Percentiles rank a stretch among this genome's conserved stretches.
Evolutionary conservation across 1,139 yeast genomes (phyloP).

Genomic region (Magnusiomyces paraingens): DNA sequence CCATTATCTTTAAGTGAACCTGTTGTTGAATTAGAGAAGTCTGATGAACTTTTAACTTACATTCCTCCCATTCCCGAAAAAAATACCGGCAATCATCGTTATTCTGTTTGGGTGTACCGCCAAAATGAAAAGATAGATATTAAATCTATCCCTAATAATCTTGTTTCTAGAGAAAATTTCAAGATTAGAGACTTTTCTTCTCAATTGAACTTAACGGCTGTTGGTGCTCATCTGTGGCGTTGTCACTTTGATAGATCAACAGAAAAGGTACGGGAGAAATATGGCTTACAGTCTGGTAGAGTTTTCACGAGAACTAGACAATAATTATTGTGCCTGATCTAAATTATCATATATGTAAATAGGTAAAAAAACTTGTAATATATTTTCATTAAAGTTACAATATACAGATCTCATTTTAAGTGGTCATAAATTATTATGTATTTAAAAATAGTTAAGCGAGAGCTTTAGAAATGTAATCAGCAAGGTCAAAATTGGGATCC

Average conservation of each 20-base stretch:
- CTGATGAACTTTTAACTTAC: conserved; percentile 54
- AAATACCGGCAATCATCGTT: conserved; percentile 76
- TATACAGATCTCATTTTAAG: neutral
- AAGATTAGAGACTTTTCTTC: conserved; percentile 65
- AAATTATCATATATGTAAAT: conserved; percentile 5
- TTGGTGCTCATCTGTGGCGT: conserved; percentile 94
- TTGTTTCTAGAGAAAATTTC: conserved; percentile 43
- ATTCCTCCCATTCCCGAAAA: conserved; percentile 86
- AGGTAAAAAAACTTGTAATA: conserved; percentile 5
- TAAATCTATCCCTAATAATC: conserved; percentile 10
- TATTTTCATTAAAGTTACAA: neutral
- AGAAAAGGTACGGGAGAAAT: conserved; percentile 55
- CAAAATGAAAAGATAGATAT: conserved; percentile 38
- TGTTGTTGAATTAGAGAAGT: conserved; percentile 43
- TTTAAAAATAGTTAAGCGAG: conserved; percentile 19
- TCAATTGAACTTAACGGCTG: conserved; percentile 51
- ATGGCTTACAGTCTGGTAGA: conserved; percentile 67
- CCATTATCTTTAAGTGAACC: conserved; percentile 54
- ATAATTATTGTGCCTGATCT: conserved; percentile 6
- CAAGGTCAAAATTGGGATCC: conserved; percentile 87
- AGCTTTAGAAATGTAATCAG: conserved; percentile 34
- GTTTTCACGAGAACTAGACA: conserved; percentile 39
- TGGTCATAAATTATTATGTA: neutral
- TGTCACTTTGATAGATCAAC: conserved; percentile 75
- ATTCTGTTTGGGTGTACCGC: conserved; percentile 85